Conservation (phyloP, 257 asterid genomes). For the Phtheirospermum japonicum region DNA sequence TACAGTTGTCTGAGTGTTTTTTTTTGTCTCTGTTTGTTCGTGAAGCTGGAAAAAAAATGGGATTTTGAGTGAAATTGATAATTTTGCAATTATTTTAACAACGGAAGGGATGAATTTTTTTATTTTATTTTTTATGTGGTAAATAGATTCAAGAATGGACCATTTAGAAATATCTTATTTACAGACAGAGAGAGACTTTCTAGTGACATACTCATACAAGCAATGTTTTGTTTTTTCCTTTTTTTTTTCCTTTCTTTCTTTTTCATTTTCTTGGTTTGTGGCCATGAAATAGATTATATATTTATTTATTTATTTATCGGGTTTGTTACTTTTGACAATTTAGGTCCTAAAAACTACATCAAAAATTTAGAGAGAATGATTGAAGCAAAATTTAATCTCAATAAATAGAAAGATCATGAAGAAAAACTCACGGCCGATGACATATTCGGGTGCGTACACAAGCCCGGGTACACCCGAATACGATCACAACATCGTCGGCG, state of each 20-base stretch:
- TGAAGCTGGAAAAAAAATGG: constrained; percentile 20
- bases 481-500: constrained; percentile 42
- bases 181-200: too few species aligned
- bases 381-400: not conserved
- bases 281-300: too few species aligned
- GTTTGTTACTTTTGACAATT: too few species aligned
- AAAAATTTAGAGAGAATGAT: not conserved
- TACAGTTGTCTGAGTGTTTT: not conserved
- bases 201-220: too few species aligned
- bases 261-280: too few species aligned
- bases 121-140: constrained; percentile 21
- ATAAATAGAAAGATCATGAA: constrained; percentile 41
- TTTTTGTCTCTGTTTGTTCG: constrained; percentile 1
- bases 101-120: constrained; percentile 16
- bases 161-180: constrained; percentile 8
- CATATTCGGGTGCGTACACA: constrained; percentile 72
- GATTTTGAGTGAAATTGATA: constrained; percentile 10
- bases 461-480: constrained; percentile 93
- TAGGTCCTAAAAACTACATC: too few species aligned
- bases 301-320: too few species aligned
- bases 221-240: not conserved
- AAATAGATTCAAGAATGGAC: constrained; percentile 8
- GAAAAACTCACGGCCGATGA: constrained; percentile 38
- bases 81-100: not conserved
- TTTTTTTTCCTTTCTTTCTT: not conserved